Evolutionary conservation across 768 basidiomycete genomes (phyloP).

Genomic region (Panellus pusillus): DNA sequence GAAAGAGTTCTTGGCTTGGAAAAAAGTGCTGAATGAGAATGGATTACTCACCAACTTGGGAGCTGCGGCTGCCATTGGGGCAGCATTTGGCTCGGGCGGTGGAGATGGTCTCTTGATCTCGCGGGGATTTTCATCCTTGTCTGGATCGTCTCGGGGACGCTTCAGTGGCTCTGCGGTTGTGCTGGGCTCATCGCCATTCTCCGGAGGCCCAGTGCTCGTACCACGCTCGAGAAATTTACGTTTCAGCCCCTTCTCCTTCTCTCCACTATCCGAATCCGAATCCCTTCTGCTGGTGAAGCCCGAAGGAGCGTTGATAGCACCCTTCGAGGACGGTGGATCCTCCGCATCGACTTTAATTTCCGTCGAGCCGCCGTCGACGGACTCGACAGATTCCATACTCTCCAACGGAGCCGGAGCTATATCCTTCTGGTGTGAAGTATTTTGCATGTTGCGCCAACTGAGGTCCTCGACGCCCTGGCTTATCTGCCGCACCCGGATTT

Average conservation of each 20-base stretch:
- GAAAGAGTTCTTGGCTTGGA: slow-evolving; percentile 5
- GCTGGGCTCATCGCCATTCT: slow-evolving; percentile 11
- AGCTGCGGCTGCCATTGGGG: slow-evolving; percentile 33
- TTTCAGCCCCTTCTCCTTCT: slow-evolving; percentile 64
- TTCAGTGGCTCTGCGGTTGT: slow-evolving; percentile 20
- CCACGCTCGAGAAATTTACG: slow-evolving; percentile 70
- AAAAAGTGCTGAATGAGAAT: slow-evolving; percentile 8
- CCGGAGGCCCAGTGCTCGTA: slow-evolving; percentile 57
- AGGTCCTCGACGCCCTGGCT: slow-evolving; percentile 80
- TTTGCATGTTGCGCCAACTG: slow-evolving; percentile 59
- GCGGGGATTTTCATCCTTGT: slow-evolving; percentile 29
- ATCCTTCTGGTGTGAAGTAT: slow-evolving; percentile 29
- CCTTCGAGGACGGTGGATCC: slow-evolving; percentile 16
- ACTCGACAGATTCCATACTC: neutral
- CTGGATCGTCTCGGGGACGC: slow-evolving; percentile 22
- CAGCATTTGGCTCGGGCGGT: slow-evolving; percentile 55
- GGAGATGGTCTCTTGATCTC: slow-evolving; percentile 52
- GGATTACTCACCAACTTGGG: slow-evolving; percentile 47
- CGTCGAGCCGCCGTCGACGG: slow-evolving; percentile 15
- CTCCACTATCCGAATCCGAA: slow-evolving; percentile 47
- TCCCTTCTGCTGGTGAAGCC: slow-evolving; percentile 23
- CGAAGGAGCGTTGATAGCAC: slow-evolving; percentile 4
- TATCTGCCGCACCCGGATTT: slow-evolving; percentile 70
- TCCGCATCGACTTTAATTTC: slow-evolving; percentile 24
- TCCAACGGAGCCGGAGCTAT: slow-evolving; percentile 19